Percentiles rank a stretch among this genome's conserved stretches.
Evolutionary conservation across 2,329 filamentous ascomycete species (phyloP).

Genomic region (Phialocephala subalpina): DNA sequence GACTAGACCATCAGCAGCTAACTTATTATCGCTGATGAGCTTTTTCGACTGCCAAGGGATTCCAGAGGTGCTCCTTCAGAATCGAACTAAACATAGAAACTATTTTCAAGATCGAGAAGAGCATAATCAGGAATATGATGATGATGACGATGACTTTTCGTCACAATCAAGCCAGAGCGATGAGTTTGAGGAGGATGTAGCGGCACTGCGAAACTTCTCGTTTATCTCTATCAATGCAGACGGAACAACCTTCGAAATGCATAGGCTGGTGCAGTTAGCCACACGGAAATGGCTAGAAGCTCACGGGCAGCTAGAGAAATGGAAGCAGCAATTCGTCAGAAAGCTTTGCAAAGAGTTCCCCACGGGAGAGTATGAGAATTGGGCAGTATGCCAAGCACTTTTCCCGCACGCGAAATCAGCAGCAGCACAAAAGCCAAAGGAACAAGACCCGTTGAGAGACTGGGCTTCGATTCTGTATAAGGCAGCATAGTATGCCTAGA

Average conservation of each 20-base stretch:
- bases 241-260: slow-evolving; percentile 2
- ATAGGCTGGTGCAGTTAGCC: slow-evolving; percentile 4
- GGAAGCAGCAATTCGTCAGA: background rate
- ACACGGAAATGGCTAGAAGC: slow-evolving; percentile 3
- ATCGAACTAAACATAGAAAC: slow-evolving; percentile 12
- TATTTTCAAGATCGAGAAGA: too few species aligned
- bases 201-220: background rate
- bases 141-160: slow-evolving; percentile 23
- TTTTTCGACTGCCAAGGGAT: slow-evolving; percentile 53
- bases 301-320: background rate
- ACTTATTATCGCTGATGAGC: slow-evolving; percentile 54
- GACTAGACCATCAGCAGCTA: slow-evolving; percentile 46
- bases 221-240: background rate
- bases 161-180: slow-evolving; percentile 20
- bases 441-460: slow-evolving; percentile 5
- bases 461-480: slow-evolving; percentile 8
- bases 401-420: slow-evolving; percentile 11
- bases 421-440: slow-evolving; percentile 6
- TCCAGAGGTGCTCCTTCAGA: slow-evolving; percentile 41
- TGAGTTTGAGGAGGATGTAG: slow-evolving; percentile 1
- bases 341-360: slow-evolving; percentile 1
- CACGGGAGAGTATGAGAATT: slow-evolving; percentile 11
- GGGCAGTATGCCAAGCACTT: background rate
- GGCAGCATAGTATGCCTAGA: slow-evolving; percentile 9
- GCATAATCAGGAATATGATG: background rate